Evolutionary conservation across 768 basidiomycete species (phyloP), one percentile per base, ranked within the genome.

Genomic region (Sistotremastrum suecicum): DNA sequence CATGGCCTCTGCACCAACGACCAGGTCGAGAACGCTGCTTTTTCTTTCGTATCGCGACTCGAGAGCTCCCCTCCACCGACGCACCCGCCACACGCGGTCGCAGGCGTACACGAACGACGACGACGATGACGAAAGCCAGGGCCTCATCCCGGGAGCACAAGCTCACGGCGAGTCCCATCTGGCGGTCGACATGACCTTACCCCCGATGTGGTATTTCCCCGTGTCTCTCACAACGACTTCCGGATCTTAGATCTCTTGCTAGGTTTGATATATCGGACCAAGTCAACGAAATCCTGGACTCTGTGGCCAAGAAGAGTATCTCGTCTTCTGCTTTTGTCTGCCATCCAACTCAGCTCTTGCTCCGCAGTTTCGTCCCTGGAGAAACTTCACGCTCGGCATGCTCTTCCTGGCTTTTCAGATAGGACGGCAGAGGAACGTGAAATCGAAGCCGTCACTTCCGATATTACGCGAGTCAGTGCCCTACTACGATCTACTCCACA

Each of bases 401-500:
- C 83, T 47, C 75, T 99, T 5, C 95, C 95, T 52, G 94, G 92
- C 1, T 99, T 99, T 61, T 76, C 89, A 59, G 95, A 99, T 74
- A 83, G 95, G 44, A 70, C 84, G 2, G 79, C 80, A 3, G 94
- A 99, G 65, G 94, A 98, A 65, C 74, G 79, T 50, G 92, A 98
- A 60, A 99, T 99, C 50, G 86, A 95, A 58, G 62, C 71, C 20
- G 69, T 83, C 42, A 92, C 92, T 3, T 76, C 72, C 36, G 81
- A 86, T 55, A 87, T 99, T 62, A 99, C 94, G 41, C 75, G 81
- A 55, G 92, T 89, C 58, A 52, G 66, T 63, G 35, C 9, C 31
- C 41, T 48, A 48, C 43, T 45, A 40, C 11, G n/a, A 40, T 43
- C 39, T 46, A 8, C 39, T 32, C 44, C 42, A 37, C 30, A 31